A percentile compares a stretch with the other conserved stretches of the same genome.
These are phyloP conservation scores for Clarireedia monteithiana DNA, from an alignment of 2,329 filamentous ascomycete species.

Conservation along the genomic window DNA sequence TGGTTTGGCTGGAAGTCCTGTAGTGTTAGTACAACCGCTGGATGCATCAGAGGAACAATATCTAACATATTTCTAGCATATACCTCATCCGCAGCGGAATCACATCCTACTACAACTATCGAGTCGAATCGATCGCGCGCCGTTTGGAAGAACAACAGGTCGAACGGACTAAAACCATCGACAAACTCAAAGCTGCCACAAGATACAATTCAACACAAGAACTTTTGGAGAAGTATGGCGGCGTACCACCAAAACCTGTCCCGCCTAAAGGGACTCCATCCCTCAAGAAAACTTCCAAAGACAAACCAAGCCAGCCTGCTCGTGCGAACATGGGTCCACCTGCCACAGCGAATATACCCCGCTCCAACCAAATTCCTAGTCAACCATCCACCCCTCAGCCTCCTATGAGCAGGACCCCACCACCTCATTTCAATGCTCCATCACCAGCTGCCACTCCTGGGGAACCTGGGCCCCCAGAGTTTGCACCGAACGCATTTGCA, in stretches of 20 bases:
- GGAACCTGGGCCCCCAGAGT: constrained; percentile 44
- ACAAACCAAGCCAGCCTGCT: constrained; percentile 20
- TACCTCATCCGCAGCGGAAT: constrained; percentile 62
- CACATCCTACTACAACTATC: constrained; percentile 70
- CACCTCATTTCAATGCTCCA: background rate
- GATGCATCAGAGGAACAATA: background rate
- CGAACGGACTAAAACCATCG: constrained; percentile 79
- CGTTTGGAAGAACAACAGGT: constrained; percentile 68
- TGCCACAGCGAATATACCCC: constrained; percentile 54
- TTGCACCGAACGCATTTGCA: constrained; percentile 64
- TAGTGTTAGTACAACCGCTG: constrained; percentile 52
- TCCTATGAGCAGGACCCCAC: background rate
- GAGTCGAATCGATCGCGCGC: constrained; percentile 60
- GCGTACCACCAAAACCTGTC: constrained; percentile 29
- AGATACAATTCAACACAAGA: constrained; percentile 94
- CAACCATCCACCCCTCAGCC: constrained; percentile 23
- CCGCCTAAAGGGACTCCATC: constrained; percentile 20
- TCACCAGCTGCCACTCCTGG: constrained; percentile 19
- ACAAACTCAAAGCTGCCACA: constrained; percentile 89
- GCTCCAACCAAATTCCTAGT: constrained; percentile 25
- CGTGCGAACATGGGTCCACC: constrained; percentile 49
- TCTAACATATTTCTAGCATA: constrained; percentile 51
- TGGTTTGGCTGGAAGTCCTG: constrained; percentile 68
- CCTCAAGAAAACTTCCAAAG: constrained; percentile 18
- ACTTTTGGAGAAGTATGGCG: constrained; percentile 89